A percentile compares a stretch with the other conserved stretches of the same genome.
Conservation (phyloP, 2,329 filamentous ascomycete genomes). For the Aspergillus sp. region DNA sequence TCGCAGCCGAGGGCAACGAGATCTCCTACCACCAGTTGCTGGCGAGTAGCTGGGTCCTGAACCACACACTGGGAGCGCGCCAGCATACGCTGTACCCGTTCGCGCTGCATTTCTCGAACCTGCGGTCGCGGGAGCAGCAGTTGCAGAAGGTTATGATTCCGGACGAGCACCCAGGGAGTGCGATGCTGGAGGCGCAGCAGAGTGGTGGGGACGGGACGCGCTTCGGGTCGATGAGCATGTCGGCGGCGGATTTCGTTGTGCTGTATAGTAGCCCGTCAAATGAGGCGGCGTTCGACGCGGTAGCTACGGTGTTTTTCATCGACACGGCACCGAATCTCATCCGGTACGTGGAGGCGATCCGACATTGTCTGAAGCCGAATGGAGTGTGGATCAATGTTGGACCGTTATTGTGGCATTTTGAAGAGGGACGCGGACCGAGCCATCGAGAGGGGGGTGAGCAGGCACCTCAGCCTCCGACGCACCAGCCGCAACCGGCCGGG, state of each 20-base stretch:
- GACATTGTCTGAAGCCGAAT: constrained; percentile 70
- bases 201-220: constrained; percentile 23
- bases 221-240: constrained; percentile 81
- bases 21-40: constrained; percentile 97
- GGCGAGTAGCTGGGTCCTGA: constrained; percentile 63
- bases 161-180: constrained; percentile 69
- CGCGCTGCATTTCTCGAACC: constrained; percentile 84
- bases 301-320: constrained; percentile 91
- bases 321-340: constrained; percentile 95
- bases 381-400: constrained; percentile 88
- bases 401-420: constrained; percentile 93
- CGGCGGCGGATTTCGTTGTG: constrained; percentile 88
- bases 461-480: neutral
- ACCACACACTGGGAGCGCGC: constrained; percentile 53
- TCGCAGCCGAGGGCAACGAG: constrained; percentile 81
- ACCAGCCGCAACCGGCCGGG: constrained; percentile 44
- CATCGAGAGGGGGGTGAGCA: constrained; percentile 17
- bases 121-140: constrained; percentile 70
- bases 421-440: constrained; percentile 51
- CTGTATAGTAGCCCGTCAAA: constrained; percentile 68
- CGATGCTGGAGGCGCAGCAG: constrained; percentile 43
- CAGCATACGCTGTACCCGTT: constrained; percentile 80
- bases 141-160: constrained; percentile 71
- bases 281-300: constrained; percentile 68
- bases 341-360: constrained; percentile 81